Percentiles rank a stretch among this genome's conserved stretches.
These are phyloP conservation scores for Coemansia sp. DNA, from an alignment of 192 early-diverging fungal species.

Conservation along the genomic window DNA sequence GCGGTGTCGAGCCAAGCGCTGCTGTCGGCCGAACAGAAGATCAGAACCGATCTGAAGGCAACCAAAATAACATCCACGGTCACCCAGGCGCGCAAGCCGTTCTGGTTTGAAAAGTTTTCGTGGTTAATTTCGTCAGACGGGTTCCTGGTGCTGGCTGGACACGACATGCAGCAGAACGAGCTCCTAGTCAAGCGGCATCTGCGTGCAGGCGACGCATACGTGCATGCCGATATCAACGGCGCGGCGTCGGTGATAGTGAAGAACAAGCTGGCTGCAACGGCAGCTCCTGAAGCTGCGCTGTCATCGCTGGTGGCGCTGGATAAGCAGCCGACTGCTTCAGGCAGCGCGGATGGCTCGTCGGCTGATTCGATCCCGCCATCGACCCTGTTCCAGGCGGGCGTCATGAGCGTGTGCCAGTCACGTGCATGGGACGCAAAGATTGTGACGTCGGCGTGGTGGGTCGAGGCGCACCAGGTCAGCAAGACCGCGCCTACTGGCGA, in stretches of 20 bases:
- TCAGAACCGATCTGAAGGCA: constrained; percentile 76
- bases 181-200: constrained; percentile 77
- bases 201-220: constrained; percentile 77
- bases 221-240: constrained; percentile 92
- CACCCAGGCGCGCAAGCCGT: constrained; percentile 85
- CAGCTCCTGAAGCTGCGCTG: constrained; percentile 14
- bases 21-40: constrained; percentile 91
- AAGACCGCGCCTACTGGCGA: constrained; percentile 92
- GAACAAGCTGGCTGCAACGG: constrained; percentile 58
- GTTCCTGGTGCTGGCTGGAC: constrained; percentile 89
- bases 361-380: constrained; percentile 75
- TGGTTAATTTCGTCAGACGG: constrained; percentile 96
- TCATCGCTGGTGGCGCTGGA: background rate
- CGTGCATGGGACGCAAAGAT: constrained; percentile 98
- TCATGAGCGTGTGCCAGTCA: constrained; percentile 93
- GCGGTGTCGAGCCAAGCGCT: constrained; percentile 82
- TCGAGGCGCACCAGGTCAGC: constrained; percentile 81
- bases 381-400: constrained; percentile 92
- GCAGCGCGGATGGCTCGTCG: constrained; percentile 9
- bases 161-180: constrained; percentile 94
- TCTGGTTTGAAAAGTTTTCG: constrained; percentile 98
- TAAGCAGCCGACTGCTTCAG: background rate
- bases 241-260: constrained; percentile 90
- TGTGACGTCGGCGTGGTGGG: constrained; percentile 95
- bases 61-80: constrained; percentile 77